phyloP scores from a whole-genome alignment of 2,329 filamentous ascomycete species.

The Penicillium sp. region DNA sequence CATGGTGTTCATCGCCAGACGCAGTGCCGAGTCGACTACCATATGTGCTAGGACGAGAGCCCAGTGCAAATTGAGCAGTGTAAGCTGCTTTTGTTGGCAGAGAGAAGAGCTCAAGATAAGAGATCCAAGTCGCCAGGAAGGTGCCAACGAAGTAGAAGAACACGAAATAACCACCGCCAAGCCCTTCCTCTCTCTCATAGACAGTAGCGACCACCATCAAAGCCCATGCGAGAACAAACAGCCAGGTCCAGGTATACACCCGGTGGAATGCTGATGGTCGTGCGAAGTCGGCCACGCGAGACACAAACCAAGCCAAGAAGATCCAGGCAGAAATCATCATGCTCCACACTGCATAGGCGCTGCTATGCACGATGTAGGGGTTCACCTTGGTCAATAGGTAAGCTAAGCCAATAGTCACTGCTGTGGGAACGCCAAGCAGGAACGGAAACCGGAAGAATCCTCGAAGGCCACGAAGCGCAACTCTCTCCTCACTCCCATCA shows the following conservation, averaged over 20 bases:
- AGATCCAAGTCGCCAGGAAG: slow-evolving; percentile 71
- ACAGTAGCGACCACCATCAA: slow-evolving; percentile 70
- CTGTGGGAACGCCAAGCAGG: slow-evolving; percentile 65
- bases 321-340: slow-evolving; percentile 84
- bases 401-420: slow-evolving; percentile 68
- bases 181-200: slow-evolving; percentile 68
- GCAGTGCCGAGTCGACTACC: slow-evolving; percentile 45
- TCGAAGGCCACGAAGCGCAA: slow-evolving; percentile 70
- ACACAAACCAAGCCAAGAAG: slow-evolving; percentile 76
- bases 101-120: slow-evolving; percentile 75
- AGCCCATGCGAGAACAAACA: slow-evolving; percentile 73
- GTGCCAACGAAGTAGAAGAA: slow-evolving; percentile 75
- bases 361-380: slow-evolving; percentile 87
- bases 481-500: slow-evolving; percentile 58
- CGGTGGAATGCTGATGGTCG: slow-evolving; percentile 84
- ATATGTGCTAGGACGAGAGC: slow-evolving; percentile 34
- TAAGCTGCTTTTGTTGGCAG: slow-evolving; percentile 71
- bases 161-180: slow-evolving; percentile 75
- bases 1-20: slow-evolving; percentile 39
- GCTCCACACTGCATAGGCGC: slow-evolving; percentile 80
- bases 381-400: slow-evolving; percentile 80
- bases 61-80: slow-evolving; percentile 56
- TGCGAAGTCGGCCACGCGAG: slow-evolving; percentile 72
- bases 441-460: slow-evolving; percentile 84
- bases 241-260: slow-evolving; percentile 77